Base-by-base conservation (phyloP, 192 early-diverging fungal species). In the Coemansia sp. region DNA sequence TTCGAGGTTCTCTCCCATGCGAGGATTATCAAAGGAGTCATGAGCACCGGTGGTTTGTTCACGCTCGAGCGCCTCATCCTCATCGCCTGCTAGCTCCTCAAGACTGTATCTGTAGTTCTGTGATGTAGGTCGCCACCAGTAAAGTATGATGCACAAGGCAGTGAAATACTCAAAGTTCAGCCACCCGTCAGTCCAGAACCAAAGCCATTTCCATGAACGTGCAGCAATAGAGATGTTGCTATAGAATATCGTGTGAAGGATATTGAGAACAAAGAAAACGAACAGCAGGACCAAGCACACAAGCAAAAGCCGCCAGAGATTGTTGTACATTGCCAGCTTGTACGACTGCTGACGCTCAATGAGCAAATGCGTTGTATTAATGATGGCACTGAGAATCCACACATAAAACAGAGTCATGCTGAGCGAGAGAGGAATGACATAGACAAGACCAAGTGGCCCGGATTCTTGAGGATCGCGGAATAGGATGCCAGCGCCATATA, bases 331-430 rank as follows among this genome's bases (percentile, higher is more conserved):
- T 55, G 85, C 67, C 46, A 93, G 85, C 81, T 97, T 99, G 62
- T 94, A 91, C n/a, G 84, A 85, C 65, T 99, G 96, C 57, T 90
- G 86, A 54, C 93, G 88, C 39, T 87, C 75, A 66, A 92, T 88
- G 25, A 98, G 87, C 6, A 90, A 84, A 7, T 85, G 76, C 17
- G 95, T 90, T 1, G 97, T 96, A 10, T 85, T 67, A 9, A 88
- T 90, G 55, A 97, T 84, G 1, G 93, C 93, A 49, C 87, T 87
- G 51, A 99, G 78, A 10, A 89, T 99, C 91, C 94, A 95, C n/a
- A 93, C 85, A 77, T 99, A 98, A 63, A 99, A 99, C 32, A 88
- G 75, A 0, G 92, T 92, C 95, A 97, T 93, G 45, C 93, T 92
- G 19, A 92, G 72, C 5, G 97, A 88, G 41, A 98, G 81, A 2